phyloP scores from a whole-genome alignment of 1,284 basidiomycete genomes.

The Puccinia horiana region DNA sequence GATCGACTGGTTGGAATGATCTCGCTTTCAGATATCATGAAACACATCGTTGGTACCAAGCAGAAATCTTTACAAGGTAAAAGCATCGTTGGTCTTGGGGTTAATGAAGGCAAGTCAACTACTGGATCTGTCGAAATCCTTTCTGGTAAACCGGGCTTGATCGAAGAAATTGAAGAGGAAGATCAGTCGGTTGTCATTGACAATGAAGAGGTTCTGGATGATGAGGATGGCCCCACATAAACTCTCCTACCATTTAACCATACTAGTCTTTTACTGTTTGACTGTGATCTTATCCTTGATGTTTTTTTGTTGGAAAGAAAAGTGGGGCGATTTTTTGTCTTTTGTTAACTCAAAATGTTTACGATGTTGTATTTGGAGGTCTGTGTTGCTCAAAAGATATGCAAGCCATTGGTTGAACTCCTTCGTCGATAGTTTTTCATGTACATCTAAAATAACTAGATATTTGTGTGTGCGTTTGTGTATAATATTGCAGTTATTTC shows the following conservation, averaged over 20 bases:
- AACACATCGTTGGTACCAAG: slow-evolving; percentile 70
- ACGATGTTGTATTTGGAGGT: background rate
- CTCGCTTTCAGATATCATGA: slow-evolving; percentile 84
- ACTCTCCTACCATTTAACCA: background rate
- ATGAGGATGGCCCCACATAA: slow-evolving; percentile 13
- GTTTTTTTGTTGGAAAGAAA: slow-evolving; percentile 10
- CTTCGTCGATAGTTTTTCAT: background rate
- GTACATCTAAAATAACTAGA: background rate
- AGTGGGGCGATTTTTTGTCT: background rate
- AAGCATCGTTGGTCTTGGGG: slow-evolving; percentile 42
- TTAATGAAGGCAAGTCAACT: slow-evolving; percentile 21
- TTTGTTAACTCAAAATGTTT: too few relatives aligned
- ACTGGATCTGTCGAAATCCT: background rate
- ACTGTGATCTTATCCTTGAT: background rate
- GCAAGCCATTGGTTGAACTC: background rate
- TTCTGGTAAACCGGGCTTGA: background rate
- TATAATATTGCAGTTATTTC: background rate
- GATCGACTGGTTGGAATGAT: slow-evolving; percentile 84
- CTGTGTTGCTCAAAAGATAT: background rate
- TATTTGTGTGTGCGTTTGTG: background rate
- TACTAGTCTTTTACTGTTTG: background rate
- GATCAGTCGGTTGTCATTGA: slow-evolving; percentile 17
- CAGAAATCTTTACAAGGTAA: slow-evolving; percentile 53
- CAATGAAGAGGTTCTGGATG: slow-evolving; percentile 23
- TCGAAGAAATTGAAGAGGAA: slow-evolving; percentile 38